Evolutionary conservation across 495 filamentous ascomycete species (phyloP), one percentile per base, ranked within the genome.

Genomic region (Penicillium cosmopolitanum): DNA sequence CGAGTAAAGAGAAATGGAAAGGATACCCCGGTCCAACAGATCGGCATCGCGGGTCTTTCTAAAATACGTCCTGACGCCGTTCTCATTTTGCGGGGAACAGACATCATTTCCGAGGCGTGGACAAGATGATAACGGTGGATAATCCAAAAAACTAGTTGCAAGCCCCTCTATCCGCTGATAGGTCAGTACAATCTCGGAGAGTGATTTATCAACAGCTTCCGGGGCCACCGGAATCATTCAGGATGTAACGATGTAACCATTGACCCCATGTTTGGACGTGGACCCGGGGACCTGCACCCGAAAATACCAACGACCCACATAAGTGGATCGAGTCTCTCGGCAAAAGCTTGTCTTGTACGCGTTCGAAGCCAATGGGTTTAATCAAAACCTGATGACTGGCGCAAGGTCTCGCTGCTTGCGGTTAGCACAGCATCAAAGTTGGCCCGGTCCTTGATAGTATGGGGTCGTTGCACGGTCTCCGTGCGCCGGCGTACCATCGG

Each of bases 311-410:
- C 46, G 31, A 18, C 19, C 55, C 55, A 57, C 55, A 21, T 50
- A 10, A 33, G 21, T 33, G 44, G 21, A 23, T 57, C 34, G 55
- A 57, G 23, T 48, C 9, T 33, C 55, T 51, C 31, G 55, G 56
- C 47, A 53, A 28, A 58, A 58, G 56, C 56, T 58, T 58, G 56
- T 58, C 50, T 53, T 53, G 48, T 58, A 50, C 50, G 56, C 56
- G 36, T 53, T 38, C 40, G 21, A 46, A n/a, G 13, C 13, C 33
- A 46, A 23, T 36, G 33, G 34, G 13, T 4, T 50, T 9, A 8
- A 21, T 18, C 16, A 18, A 23, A 13, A n/a, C 9, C 55, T 33
- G 50, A 57, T 57, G n/a, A 50, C 21, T 48, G 10, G 11, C 19
- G 23, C 23, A 12, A 12, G 13, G 21, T 48, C 21, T 19, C 46